A percentile compares a stretch with the other conserved stretches of the same genome.
Evolutionary conservation across 192 early-diverging fungal genomes (phyloP).

Genomic region (Linderina pennispora): DNA sequence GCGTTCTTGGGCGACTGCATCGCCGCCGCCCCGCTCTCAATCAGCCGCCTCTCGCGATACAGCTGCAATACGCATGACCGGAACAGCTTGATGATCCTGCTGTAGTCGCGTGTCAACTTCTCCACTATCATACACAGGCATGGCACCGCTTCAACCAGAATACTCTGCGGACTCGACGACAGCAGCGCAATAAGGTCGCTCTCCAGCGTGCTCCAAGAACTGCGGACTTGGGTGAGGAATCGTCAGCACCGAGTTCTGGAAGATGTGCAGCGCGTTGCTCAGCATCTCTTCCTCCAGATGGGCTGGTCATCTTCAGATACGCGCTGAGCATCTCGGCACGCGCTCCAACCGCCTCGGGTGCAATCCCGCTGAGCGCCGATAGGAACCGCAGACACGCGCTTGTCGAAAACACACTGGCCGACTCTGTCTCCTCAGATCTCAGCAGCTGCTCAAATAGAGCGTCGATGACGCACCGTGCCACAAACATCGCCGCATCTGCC

Average conservation of each 20-base stretch:
- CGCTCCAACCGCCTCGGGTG: constrained; percentile 47
- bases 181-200: constrained; percentile 53
- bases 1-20: constrained; percentile 39
- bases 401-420: constrained; percentile 6
- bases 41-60: constrained; percentile 34
- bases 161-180: constrained; percentile 50
- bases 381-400: constrained; percentile 45
- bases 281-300: constrained; percentile 48
- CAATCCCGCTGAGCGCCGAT: constrained; percentile 48
- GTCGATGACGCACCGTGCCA: constrained; percentile 65
- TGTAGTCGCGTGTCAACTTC: constrained; percentile 50
- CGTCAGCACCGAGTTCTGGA: constrained; percentile 42
- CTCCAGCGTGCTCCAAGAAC: constrained; percentile 54
- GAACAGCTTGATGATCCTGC: constrained; percentile 49
- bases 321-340: constrained; percentile 45
- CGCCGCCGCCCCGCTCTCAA: constrained; percentile 13
- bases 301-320: constrained; percentile 51
- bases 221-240: constrained; percentile 49
- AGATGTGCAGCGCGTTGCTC: constrained; percentile 48
- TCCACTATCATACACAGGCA: constrained; percentile 68
- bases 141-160: constrained; percentile 60
- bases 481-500: constrained; percentile 44
- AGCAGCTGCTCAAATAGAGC: constrained; percentile 69
- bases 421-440: constrained; percentile 50
- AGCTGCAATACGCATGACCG: constrained; percentile 51